Conservation (phyloP, 768 basidiomycete genomes). For the Boletus reticulatus region DNA sequence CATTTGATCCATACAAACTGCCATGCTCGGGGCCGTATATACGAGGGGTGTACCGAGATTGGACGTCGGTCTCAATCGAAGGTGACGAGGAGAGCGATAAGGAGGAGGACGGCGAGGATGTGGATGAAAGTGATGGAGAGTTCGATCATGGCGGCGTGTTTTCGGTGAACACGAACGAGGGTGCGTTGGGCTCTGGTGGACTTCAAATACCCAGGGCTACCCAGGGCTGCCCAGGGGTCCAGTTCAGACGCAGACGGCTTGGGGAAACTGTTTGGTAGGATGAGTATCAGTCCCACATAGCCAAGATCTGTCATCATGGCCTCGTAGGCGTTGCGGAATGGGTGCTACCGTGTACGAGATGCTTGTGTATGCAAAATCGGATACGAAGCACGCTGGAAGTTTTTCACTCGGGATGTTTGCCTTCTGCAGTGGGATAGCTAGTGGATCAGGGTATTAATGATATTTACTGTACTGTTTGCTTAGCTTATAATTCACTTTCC, state of each 20-base stretch:
- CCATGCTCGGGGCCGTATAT: constrained; percentile 94
- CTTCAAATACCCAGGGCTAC: constrained; percentile 25
- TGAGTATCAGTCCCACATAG: constrained; percentile 68
- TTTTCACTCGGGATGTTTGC: no score
- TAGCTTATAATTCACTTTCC: no score
- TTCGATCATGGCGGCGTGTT: neutral
- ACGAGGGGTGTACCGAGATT: constrained; percentile 84
- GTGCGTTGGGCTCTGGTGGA: constrained; percentile 5
- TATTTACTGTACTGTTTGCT: no score
- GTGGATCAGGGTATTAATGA: no score
- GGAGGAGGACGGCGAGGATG: constrained; percentile 47
- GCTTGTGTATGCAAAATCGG: neutral
- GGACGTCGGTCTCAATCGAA: constrained; percentile 73
- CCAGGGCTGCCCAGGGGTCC: constrained; percentile 19
- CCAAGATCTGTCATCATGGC: constrained; percentile 18
- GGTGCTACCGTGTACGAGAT: no score
- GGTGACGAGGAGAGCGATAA: constrained; percentile 73
- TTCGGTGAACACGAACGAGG: constrained; percentile 3
- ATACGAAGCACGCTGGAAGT: no score
- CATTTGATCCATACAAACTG: constrained; percentile 96
- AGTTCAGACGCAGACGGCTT: constrained; percentile 48
- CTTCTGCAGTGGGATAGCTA: no score
- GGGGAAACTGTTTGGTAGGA: constrained; percentile 50
- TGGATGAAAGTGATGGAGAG: constrained; percentile 19
- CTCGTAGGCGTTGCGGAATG: neutral